A percentile compares a stretch with the other conserved stretches of the same genome.
phyloP scores from a whole-genome alignment of 2,329 filamentous ascomycete species.

The Calonectria pteridis region DNA sequence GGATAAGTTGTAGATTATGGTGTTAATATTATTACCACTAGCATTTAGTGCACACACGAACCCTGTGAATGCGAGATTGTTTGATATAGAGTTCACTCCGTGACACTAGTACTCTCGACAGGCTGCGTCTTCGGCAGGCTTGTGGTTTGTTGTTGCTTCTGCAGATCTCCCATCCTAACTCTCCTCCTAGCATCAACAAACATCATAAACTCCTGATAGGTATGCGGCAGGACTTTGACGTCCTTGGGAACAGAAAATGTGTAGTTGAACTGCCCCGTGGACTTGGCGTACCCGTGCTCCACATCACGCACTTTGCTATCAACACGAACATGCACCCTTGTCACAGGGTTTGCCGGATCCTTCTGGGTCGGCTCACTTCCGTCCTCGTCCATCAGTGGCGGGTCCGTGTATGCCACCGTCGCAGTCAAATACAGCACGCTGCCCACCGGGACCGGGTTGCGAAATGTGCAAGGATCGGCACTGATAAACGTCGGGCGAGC shows the following conservation, averaged over 20 bases:
- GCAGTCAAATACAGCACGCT: constrained; percentile 47
- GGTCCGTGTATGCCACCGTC: constrained; percentile 47
- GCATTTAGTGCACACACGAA: background rate
- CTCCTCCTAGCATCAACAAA: constrained; percentile 47
- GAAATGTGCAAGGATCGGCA: constrained; percentile 47
- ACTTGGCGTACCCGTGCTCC: constrained; percentile 46
- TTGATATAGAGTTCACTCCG: background rate
- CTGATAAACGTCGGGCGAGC: constrained; percentile 47
- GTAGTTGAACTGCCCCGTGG: constrained; percentile 49
- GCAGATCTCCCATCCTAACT: constrained; percentile 38
- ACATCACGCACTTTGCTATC: constrained; percentile 49
- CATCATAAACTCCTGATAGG: constrained; percentile 48
- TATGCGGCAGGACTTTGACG: constrained; percentile 45
- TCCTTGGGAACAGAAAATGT: constrained; percentile 47
- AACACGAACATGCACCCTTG: constrained; percentile 46
- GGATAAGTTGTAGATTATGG: background rate
- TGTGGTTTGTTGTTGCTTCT: background rate
- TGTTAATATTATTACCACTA: background rate
- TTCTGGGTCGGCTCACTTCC: constrained; percentile 39
- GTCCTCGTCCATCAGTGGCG: constrained; percentile 45
- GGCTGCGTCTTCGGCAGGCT: background rate
- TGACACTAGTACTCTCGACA: background rate
- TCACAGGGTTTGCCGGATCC: constrained; percentile 41
- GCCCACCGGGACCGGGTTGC: constrained; percentile 46
- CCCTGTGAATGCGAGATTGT: background rate